Conservation (phyloP, 352 stramenopile genomes). For the Globisporangium rhizosaccharum region DNA sequence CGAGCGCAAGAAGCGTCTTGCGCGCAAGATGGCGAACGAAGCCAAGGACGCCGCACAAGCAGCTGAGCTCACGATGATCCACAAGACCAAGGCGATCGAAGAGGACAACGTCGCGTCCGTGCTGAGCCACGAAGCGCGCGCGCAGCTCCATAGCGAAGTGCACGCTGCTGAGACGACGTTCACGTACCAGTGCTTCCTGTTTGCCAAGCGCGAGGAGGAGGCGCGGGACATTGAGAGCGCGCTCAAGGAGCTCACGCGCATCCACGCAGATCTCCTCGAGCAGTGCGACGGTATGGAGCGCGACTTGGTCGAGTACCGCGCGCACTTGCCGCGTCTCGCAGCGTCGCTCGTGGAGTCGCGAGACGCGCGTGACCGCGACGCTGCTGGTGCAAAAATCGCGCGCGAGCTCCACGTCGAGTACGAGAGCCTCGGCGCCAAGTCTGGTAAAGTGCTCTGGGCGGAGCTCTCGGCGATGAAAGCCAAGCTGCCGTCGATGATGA, state of each 20-base stretch:
- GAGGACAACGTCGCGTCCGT: slow-evolving; percentile 32
- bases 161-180: slow-evolving; percentile 36
- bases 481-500: slow-evolving; percentile 76
- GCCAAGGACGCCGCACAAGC: slow-evolving; percentile 37
- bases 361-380: slow-evolving; percentile 25
- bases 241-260: slow-evolving; percentile 58
- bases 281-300: slow-evolving; percentile 57
- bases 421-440: slow-evolving; percentile 36
- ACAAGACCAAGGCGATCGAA: slow-evolving; percentile 39
- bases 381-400: slow-evolving; percentile 43
- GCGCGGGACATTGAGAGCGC: slow-evolving; percentile 55
- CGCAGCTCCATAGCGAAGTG: slow-evolving; percentile 34
- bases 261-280: slow-evolving; percentile 58
- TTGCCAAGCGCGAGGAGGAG: slow-evolving; percentile 68
- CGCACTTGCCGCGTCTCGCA: slow-evolving; percentile 44
- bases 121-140: slow-evolving; percentile 32
- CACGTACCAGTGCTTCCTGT: slow-evolving; percentile 63
- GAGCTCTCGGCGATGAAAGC: slow-evolving; percentile 71
- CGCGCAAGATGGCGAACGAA: slow-evolving; percentile 36
- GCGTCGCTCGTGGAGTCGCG: slow-evolving; percentile 28
- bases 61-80: slow-evolving; percentile 49
- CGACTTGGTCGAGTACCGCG: slow-evolving; percentile 43
- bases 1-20: slow-evolving; percentile 59
- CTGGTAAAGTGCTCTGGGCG: slow-evolving; percentile 59
- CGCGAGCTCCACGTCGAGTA: slow-evolving; percentile 64